These are phyloP conservation scores for Kitagawia praeruptora DNA, from an alignment of 129 eudicot genomes.

Conservation along the genomic window DNA sequence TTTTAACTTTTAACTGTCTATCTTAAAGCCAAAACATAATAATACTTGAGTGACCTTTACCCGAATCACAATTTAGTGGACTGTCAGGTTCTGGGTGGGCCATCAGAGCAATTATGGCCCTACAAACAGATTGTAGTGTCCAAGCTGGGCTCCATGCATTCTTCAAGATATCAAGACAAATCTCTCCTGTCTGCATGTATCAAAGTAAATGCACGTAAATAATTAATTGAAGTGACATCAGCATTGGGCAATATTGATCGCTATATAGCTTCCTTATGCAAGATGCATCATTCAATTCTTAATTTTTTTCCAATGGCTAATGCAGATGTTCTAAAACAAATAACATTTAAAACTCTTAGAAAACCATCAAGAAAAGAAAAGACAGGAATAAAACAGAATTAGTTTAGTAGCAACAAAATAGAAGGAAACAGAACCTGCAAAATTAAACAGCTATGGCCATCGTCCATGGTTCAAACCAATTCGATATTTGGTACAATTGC, in stretches of 20 bases:
- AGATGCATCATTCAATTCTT: background rate
- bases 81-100: slow-evolving; percentile 99
- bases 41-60: slow-evolving; percentile 19
- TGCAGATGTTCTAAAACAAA: background rate
- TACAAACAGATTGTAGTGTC: slow-evolving; percentile 94
- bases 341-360: background rate
- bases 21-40: background rate
- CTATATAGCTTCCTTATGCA: background rate
- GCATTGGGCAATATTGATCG: background rate
- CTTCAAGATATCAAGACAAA: slow-evolving; percentile 95
- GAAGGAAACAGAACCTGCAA: background rate
- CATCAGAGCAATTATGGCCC: slow-evolving; percentile 97
- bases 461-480: background rate
- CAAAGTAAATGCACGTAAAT: background rate
- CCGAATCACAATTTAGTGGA: slow-evolving; percentile 96
- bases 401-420: background rate
- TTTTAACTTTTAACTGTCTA: background rate
- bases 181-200: slow-evolving; percentile 80
- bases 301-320: background rate
- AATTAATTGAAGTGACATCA: background rate
- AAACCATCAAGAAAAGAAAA: background rate
- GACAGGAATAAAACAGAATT: background rate
- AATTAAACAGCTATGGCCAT: background rate
- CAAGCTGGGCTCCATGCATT: slow-evolving; percentile 99
- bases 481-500: background rate